Evolutionary conservation across 1,284 basidiomycete species (phyloP), one percentile per base, ranked within the genome.

Genomic region (Taiwanofungus camphoratus): DNA sequence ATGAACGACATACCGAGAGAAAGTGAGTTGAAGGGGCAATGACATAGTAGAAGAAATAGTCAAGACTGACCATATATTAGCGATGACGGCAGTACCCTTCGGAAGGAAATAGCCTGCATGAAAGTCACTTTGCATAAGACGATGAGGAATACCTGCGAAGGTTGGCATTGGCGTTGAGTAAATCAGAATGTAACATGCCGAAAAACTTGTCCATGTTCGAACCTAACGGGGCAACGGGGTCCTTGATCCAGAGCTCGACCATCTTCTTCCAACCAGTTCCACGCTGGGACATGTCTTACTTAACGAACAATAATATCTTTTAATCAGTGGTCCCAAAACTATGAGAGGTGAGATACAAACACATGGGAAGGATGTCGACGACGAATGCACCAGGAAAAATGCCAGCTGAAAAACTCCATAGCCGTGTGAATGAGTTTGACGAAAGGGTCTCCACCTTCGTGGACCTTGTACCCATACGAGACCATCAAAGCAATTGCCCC

Each of bases 381-480:
- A 60, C 46, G 42, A 60, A 63, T 15, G 55, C 50, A 8, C 60
- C 59, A 6, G 63, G 62, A 3, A 54, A 33, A 1, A 55, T 49
- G 2, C 55, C 44, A 12, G 51, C 24, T 15, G 54, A 51, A 33
- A 67, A 64, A 15, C 1, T 56, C 51, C 32, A 61, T 56, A 2
- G 58, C 59, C 7, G 48, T 48, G 33, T 66, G 61, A 11, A 62
- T 64, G 5, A 58, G 38, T 19, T 58, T 48, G 26, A 69, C 55
- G 27, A 66, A 48, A 5, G 45, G 30, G 36, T 69, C 67, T 3
- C 57, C 49, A 20, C 55, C 55, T 5, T 56, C 47, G n/a, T n/a
- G n/a, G n/a, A n/a, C n/a, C n/a, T n/a, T n/a, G n/a, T n/a, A n/a
- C n/a, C n/a, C n/a, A n/a, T n/a, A n/a, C n/a, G n/a, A n/a, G n/a